phyloP scores from a whole-genome alignment of 148 eudicot genomes.

The Rhododendron griersonianum region DNA sequence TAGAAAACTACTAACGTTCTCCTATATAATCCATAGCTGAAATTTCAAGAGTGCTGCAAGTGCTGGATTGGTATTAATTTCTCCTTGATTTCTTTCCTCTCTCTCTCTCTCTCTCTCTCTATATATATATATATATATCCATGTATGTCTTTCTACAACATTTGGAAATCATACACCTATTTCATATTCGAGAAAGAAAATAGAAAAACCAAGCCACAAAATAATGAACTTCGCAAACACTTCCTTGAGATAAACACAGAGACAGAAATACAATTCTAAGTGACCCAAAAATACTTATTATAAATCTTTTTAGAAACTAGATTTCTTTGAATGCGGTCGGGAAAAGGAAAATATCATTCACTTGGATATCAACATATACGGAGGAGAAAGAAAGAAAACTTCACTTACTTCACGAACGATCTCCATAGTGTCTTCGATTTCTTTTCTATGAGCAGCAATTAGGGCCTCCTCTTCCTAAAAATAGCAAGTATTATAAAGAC shows the following conservation, averaged over 20 bases:
- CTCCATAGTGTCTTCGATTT: slow-evolving; percentile 99
- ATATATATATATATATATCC: neutral
- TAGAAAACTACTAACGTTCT: neutral
- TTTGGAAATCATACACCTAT: neutral
- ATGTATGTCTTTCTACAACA: neutral
- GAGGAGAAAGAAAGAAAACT: slow-evolving; percentile 1
- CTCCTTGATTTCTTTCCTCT: neutral
- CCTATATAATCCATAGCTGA: too few relatives aligned
- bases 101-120: neutral
- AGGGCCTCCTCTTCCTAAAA: slow-evolving; percentile 95
- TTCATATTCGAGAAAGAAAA: too few relatives aligned
- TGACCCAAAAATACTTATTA: neutral
- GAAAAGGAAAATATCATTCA: neutral
- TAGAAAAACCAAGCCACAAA: too few relatives aligned
- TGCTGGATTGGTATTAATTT: neutral
- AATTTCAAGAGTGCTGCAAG: neutral
- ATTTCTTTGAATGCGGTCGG: neutral
- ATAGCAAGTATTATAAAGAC: slow-evolving; percentile 3
- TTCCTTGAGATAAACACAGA: neutral
- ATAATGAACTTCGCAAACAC: too few relatives aligned
- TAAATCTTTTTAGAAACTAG: neutral
- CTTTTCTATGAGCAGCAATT: slow-evolving; percentile 93
- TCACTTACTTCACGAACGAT: slow-evolving; percentile 95
- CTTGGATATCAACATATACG: neutral
- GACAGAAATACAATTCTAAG: neutral